A percentile compares a stretch with the other conserved stretches of the same genome.
Evolutionary conservation across 2,329 filamentous ascomycete species (phyloP).

Genomic region (Diaporthe longicolla): DNA sequence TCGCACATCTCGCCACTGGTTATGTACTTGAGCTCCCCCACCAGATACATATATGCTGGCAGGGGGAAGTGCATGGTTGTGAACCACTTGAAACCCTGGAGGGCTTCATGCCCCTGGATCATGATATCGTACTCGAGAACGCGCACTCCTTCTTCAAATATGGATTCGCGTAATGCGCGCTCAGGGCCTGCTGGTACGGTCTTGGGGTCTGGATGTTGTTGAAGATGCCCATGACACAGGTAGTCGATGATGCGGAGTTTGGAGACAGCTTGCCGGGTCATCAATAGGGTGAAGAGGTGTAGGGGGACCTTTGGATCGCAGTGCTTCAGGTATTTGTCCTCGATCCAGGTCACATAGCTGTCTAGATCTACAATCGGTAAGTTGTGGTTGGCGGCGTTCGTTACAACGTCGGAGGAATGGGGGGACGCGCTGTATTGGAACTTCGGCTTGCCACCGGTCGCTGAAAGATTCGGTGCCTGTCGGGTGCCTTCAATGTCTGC

Average conservation of each 20-base stretch:
- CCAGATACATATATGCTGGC: constrained; percentile 72
- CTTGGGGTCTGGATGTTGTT: constrained; percentile 50
- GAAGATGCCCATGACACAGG: constrained; percentile 61
- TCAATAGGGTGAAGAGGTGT: constrained; percentile 71
- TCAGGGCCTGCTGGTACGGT: constrained; percentile 55
- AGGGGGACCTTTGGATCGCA: constrained; percentile 72
- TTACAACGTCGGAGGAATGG: constrained; percentile 60
- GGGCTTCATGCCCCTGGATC: constrained; percentile 64
- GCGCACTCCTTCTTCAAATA: constrained; percentile 68
- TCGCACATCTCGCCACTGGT: constrained; percentile 69
- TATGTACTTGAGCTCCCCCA: constrained; percentile 67
- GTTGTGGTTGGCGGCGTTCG: constrained; percentile 64
- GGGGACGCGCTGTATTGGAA: constrained; percentile 53
- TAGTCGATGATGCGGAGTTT: constrained; percentile 70
- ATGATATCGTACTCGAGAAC: constrained; percentile 73
- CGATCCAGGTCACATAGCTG: constrained; percentile 68
- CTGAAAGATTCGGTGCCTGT: constrained; percentile 32
- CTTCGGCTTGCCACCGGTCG: constrained; percentile 39
- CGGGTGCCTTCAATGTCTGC: constrained; percentile 61
- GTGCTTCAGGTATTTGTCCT: constrained; percentile 67
- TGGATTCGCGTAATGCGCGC: constrained; percentile 61
- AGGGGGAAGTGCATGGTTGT: constrained; percentile 72
- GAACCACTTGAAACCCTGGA: constrained; percentile 71
- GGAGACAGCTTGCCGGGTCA: constrained; percentile 69
- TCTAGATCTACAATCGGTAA: constrained; percentile 65